phyloP scores from a whole-genome alignment of 805 yeast genomes.

The Metahyphopichia silvanorum region DNA sequence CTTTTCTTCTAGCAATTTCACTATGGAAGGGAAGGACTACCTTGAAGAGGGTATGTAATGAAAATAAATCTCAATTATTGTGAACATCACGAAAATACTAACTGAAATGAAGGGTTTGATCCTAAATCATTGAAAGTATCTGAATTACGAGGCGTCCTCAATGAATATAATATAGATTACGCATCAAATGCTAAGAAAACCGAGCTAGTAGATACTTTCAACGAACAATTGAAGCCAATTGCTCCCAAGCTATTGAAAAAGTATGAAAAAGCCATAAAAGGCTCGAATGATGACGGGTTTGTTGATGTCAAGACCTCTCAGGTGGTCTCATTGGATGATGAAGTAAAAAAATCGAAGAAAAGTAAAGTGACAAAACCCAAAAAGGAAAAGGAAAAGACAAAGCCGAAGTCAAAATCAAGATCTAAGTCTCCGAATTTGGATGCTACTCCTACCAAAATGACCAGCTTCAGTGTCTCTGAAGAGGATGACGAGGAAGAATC shows the following conservation, averaged over 20 bases:
- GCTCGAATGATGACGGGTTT: not conserved
- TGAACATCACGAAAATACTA: not conserved
- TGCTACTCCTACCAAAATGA: conserved; percentile 1
- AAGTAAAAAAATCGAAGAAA: conserved; percentile 1
- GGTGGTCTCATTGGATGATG: not conserved
- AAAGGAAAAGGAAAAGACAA: conserved; percentile 3
- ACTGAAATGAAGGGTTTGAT: conserved; percentile 51
- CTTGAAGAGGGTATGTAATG: conserved; percentile 19
- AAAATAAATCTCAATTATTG: not conserved
- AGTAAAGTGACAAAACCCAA: too few species aligned
- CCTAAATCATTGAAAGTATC: conserved; percentile 64
- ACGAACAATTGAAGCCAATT: conserved; percentile 48
- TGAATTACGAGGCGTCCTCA: conserved; percentile 63
- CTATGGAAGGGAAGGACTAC: conserved; percentile 20
- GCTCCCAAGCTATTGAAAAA: conserved; percentile 39
- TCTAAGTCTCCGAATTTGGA: too few species aligned
- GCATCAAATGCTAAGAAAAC: conserved; percentile 67
- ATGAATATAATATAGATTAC: conserved; percentile 58
- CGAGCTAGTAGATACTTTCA: conserved; percentile 59
- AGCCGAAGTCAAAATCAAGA: conserved; percentile 1
- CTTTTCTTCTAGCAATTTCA: too few species aligned
- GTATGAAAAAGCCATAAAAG: conserved; percentile 11
- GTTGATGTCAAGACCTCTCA: not conserved
- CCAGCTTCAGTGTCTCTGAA: not conserved
- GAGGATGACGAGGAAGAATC: conserved; percentile 3